These are phyloP conservation scores for Talaromyces pinophilus DNA, from an alignment of 2,329 filamentous ascomycete species.

Conservation along the genomic window DNA sequence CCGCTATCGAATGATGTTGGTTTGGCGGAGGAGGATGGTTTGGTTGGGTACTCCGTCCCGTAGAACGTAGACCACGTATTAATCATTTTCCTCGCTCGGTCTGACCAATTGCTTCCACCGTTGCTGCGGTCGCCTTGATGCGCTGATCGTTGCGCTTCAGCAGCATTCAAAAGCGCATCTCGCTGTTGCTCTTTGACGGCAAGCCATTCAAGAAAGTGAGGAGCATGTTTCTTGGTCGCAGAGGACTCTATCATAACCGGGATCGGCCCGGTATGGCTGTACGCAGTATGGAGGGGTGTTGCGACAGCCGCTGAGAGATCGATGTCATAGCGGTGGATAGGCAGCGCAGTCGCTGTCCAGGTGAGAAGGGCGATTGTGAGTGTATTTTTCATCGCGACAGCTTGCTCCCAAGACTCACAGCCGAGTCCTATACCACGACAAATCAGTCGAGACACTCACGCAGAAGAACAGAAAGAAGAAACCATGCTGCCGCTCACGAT, in stretches of 20 bases:
- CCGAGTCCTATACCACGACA: not conserved
- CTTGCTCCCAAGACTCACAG: not conserved
- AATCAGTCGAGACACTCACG: not conserved
- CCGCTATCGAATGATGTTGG: constrained; percentile 4
- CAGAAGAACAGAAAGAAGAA: not conserved
- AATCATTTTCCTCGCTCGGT: not conserved
- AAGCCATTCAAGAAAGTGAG: constrained; percentile 11
- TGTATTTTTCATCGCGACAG: not conserved
- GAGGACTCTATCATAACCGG: not conserved
- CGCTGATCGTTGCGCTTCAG: not conserved
- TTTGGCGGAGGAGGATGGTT: not conserved
- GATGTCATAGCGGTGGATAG: constrained; percentile 1
- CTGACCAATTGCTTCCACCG: constrained; percentile 1
- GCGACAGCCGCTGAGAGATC: not conserved
- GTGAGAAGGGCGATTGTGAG: constrained; percentile 2
- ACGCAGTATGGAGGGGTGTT: not conserved
- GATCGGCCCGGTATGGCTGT: not conserved
- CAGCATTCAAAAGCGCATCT: not conserved
- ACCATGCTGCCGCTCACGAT: not conserved
- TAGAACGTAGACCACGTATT: constrained; percentile 19
- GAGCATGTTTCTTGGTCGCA: not conserved
- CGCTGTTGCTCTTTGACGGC: not conserved
- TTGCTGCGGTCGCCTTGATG: not conserved
- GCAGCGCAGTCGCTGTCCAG: constrained; percentile 11
- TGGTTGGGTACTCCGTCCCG: constrained; percentile 8